Base-by-base conservation (phyloP, 1,284 basidiomycete genomes). In the Stereum hirsutum region DNA sequence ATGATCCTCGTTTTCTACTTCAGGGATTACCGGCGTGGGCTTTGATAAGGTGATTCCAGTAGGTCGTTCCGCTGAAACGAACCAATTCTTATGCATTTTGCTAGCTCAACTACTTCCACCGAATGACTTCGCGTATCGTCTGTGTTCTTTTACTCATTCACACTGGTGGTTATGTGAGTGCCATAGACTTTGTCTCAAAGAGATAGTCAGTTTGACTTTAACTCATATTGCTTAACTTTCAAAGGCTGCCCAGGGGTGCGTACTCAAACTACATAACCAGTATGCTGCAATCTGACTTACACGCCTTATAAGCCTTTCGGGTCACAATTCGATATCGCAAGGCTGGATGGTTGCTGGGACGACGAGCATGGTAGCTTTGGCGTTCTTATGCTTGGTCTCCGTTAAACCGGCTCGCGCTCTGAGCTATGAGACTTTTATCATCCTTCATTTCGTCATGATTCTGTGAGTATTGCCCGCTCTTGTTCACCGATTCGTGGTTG, bases 1-100 rank as follows among this genome's bases (percentile, higher is more conserved):
- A 12, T 11, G 19, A 7, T 7, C 24, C 24, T 34, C 4, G 34
- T 41, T 52, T 24, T n/a, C n/a, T 30, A 14, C 4, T 15, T 11
- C n/a, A 78, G 77, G 68, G 42, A 52, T 79, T 30, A 81, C 77
- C 2, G 77, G 80, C 3, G 59, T 82, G 35, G 64, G 71, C 39
- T 77, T 74, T 51, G 76, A 81, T 46, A 78, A 76, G 65, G 75
- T 68, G 17, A 38, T 12, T 3, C n/a, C n/a, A n/a, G n/a, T 28
- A 15, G 40, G 10, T 14, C 37, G 20, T 11, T 19, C 11, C 15
- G 4, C n/a, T n/a, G 15, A 4, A 30, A 36, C 26, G 6, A 12
- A 25, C 14, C 24, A 6, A 8, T 26, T 40, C n/a, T 23, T 21
- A 37, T 38, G 12, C 5, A 11, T 7, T 21, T 3, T 0, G 10